A percentile compares a stretch with the other conserved stretches of the same genome.
phyloP scores from a whole-genome alignment of 495 filamentous ascomycete species.

The Talaromyces trachyspermus region DNA sequence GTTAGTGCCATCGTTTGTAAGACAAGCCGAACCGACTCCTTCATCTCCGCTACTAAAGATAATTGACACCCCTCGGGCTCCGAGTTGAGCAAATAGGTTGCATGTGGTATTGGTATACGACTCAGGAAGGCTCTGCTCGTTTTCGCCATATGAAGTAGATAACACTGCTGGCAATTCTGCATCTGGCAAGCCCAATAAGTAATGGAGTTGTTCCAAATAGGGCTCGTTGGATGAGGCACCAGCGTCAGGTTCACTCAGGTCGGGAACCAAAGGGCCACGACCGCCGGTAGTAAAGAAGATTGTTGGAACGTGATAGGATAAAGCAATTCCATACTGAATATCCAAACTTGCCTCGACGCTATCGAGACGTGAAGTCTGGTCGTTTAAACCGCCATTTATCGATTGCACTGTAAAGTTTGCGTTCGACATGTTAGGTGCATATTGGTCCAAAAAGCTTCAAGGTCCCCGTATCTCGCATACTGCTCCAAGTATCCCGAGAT shows the following conservation, averaged over 20 bases:
- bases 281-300: conserved; percentile 64
- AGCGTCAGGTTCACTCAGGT: conserved; percentile 35
- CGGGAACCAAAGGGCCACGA: conserved; percentile 48
- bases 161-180: conserved; percentile 63
- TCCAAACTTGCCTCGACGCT: conserved; percentile 69
- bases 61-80: conserved; percentile 63
- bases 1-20: conserved; percentile 58
- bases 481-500: conserved; percentile 66
- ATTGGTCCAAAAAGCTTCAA: conserved; percentile 45
- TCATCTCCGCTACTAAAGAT: conserved; percentile 69
- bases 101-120: conserved; percentile 60
- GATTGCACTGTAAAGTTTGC: conserved; percentile 16
- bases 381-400: conserved; percentile 19
- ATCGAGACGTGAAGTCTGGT: conserved; percentile 28
- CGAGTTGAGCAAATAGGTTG: conserved; percentile 63
- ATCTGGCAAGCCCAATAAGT: conserved; percentile 53
- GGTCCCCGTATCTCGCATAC: conserved; percentile 53
- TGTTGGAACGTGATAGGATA: conserved; percentile 43
- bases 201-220: conserved; percentile 72
- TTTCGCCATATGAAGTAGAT: conserved; percentile 59
- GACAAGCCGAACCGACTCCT: conserved; percentile 52
- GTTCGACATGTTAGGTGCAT: conserved; percentile 40
- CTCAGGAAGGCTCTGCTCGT: conserved; percentile 49
- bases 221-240: conserved; percentile 63
- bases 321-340: conserved; percentile 58